phyloP scores from a whole-genome alignment of 2,329 filamentous ascomycete genomes.

The Apiospora aurea region DNA sequence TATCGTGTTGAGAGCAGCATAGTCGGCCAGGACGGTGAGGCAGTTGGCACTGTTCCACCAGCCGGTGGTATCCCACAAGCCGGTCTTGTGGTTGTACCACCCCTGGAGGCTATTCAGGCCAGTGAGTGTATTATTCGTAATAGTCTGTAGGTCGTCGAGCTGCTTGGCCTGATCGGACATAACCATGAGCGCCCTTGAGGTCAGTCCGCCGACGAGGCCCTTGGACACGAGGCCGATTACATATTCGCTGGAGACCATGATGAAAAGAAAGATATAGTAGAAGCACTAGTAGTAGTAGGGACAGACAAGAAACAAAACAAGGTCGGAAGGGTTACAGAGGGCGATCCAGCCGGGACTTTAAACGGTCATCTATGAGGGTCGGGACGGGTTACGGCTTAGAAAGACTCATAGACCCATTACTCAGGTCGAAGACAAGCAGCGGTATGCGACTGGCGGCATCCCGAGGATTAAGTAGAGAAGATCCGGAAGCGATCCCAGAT shows the following conservation, averaged over 20 bases:
- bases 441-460: conserved; percentile 7
- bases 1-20: conserved; percentile 30
- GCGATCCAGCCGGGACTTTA: conserved; percentile 15
- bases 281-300: conserved; percentile 2
- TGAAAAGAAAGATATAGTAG: not conserved
- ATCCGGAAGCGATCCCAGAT: conserved; percentile 18
- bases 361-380: conserved; percentile 7
- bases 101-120: conserved; percentile 50
- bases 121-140: conserved; percentile 37
- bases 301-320: conserved; percentile 27
- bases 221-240: conserved; percentile 31
- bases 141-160: conserved; percentile 33
- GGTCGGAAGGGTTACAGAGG: conserved; percentile 21
- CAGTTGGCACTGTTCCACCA: conserved; percentile 71
- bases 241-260: conserved; percentile 36
- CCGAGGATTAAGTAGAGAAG: conserved; percentile 12
- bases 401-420: conserved; percentile 15
- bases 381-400: conserved; percentile 12
- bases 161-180: conserved; percentile 38
- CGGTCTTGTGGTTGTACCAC: conserved; percentile 61
- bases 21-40: conserved; percentile 60
- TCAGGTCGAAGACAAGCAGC: conserved; percentile 5
- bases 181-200: conserved; percentile 40
- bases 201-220: conserved; percentile 39
- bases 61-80: conserved; percentile 62